Base-by-base conservation (phyloP, 2,329 filamentous ascomycete genomes). In the Penicillium occitanis region DNA sequence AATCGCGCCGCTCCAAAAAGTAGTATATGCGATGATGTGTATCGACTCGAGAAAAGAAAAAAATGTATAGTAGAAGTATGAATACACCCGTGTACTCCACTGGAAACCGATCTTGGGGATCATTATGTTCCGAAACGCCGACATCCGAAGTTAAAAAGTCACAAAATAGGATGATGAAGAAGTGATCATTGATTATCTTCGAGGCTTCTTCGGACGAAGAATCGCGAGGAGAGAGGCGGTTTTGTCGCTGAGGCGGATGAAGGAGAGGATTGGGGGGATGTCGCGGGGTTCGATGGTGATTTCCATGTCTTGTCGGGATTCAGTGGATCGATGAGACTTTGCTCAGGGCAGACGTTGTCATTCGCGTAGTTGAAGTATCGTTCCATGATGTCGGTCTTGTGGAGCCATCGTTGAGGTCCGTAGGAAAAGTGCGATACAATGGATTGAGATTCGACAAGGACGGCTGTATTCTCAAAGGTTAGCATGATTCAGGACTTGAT, bases 311-410 rank as follows among this genome's bases (percentile, higher is more conserved):
- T 51, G 42, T 61, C n/a, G 22, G 65, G 61, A 11, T 63, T 63
- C 28, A 40, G 17, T 46, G 65, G 65, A 5, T 66, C 65, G 28
- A 66, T 14, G 30, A 66, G 61, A 28, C 65, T 66, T 33, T 58
- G 51, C 7, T 25, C 22, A 1, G 65, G 65, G 11, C 65, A 66
- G 22, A 66, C 61, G 44, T 66, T 66, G 11, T 66, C 65, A 40
- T 63, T 66, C 10, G 65, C 65, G 17, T 66, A 66, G 51, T 66
- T 66, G 61, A 63, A 66, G 61, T 66, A 66, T n/a, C 65, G 65
- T 44, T 66, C 65, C 53, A 66, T 30, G n/a, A 66, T 50, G 55
- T 66, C 65, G 33, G 65, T 66, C 35, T 66, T 66, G 33, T 66
- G 40, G 8, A 66, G 65, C 11, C 58, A 60, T 25, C 42, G 30